These are phyloP conservation scores for Fusarium xyrophilum DNA, from an alignment of 2,329 filamentous ascomycete species.

Conservation along the genomic window DNA sequence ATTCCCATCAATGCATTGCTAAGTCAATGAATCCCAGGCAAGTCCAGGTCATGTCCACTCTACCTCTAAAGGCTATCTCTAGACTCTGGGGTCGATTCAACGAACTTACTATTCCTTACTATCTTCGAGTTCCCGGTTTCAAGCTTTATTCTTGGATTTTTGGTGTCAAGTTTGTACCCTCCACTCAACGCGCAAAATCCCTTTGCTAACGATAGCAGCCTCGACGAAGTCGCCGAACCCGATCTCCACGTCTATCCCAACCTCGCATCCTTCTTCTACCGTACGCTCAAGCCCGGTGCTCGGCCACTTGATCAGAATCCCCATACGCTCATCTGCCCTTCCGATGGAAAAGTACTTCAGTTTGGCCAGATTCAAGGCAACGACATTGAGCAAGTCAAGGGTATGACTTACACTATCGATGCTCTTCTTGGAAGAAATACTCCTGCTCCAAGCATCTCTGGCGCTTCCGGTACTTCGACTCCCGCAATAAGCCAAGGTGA, in stretches of 20 bases:
- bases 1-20: constrained; percentile 23
- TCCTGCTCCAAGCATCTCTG: constrained; percentile 61
- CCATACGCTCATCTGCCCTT: constrained; percentile 82
- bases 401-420: constrained; percentile 96
- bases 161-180: constrained; percentile 71
- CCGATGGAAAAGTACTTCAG: constrained; percentile 90
- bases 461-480: constrained; percentile 43
- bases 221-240: constrained; percentile 85
- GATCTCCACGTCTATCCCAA: constrained; percentile 93
- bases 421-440: constrained; percentile 79
- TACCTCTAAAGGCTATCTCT: constrained; percentile 89
- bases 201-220: constrained; percentile 55
- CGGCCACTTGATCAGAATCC: constrained; percentile 84
- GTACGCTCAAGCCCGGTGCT: constrained; percentile 85
- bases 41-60: constrained; percentile 90
- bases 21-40: constrained; percentile 59
- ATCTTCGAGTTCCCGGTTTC: constrained; percentile 86
- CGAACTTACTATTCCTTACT: constrained; percentile 86
- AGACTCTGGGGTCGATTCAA: constrained; percentile 92
- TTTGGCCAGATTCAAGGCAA: constrained; percentile 91
- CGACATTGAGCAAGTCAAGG: constrained; percentile 98
- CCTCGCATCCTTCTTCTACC: constrained; percentile 96
- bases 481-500: constrained; percentile 38
- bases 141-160: constrained; percentile 91
- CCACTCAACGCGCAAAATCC: not conserved